Evolutionary conservation across 2,329 filamentous ascomycete species (phyloP).

Genomic region (Diplodia corticola): DNA sequence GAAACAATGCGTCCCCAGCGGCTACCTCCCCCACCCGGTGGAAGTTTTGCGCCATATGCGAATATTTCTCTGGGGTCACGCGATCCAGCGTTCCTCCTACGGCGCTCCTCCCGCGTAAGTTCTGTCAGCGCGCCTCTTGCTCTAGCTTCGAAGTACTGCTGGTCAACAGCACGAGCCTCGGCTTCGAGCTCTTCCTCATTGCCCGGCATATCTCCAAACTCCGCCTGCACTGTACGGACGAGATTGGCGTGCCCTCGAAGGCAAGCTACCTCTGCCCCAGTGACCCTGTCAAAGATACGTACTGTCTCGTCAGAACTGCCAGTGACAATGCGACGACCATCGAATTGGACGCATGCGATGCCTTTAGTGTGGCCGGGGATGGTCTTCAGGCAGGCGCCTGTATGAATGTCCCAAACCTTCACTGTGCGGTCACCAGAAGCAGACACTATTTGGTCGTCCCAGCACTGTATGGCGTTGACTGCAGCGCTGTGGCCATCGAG

Average conservation of each 20-base stretch:
- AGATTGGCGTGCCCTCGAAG: conserved; percentile 79
- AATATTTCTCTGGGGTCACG: conserved; percentile 73
- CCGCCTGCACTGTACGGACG: conserved; percentile 91
- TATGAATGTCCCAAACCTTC: conserved; percentile 91
- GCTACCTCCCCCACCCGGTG: conserved; percentile 86
- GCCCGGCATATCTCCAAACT: conserved; percentile 84
- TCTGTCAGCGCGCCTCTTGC: conserved; percentile 46
- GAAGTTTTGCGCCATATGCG: conserved; percentile 80
- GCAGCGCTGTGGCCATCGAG: conserved; percentile 85
- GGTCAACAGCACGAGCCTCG: conserved; percentile 72
- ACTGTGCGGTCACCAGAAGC: conserved; percentile 92
- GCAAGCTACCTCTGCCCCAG: conserved; percentile 85
- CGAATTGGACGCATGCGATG: conserved; percentile 96
- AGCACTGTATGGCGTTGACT: conserved; percentile 93
- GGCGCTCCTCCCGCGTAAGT: conserved; percentile 37
- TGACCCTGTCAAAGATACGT: conserved; percentile 86
- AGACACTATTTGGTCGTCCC: conserved; percentile 83
- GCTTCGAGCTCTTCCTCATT: conserved; percentile 72
- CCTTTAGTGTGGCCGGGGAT: conserved; percentile 89
- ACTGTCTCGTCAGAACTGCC: conserved; percentile 96
- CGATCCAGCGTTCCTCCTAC: conserved; percentile 66
- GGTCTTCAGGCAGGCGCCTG: conserved; percentile 72
- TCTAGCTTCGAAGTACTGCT: conserved; percentile 65
- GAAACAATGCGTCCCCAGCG: conserved; percentile 93
- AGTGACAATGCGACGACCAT: conserved; percentile 88